These are phyloP conservation scores for Solanum aculeatissimum DNA, from an alignment of 305 asterid species.

Conservation along the genomic window DNA sequence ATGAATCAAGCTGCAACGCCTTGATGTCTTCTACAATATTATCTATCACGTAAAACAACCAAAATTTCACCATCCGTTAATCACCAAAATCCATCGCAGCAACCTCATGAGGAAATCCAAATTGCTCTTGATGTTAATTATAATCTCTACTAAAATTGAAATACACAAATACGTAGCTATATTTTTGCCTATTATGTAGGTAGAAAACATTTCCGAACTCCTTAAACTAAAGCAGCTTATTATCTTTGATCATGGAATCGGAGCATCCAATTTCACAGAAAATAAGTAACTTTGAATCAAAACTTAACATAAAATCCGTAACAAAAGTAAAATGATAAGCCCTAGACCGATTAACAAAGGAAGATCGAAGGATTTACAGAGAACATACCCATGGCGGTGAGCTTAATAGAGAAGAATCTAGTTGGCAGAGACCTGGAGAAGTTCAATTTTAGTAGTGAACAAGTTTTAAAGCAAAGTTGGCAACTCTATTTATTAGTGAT, in stretches of 20 bases:
- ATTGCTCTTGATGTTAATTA: neutral
- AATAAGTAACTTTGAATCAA: neutral
- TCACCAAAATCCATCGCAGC: neutral
- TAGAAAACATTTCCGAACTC: neutral
- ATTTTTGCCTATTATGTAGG: neutral
- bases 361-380: neutral
- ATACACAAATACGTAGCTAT: neutral
- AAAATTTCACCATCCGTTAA: neutral
- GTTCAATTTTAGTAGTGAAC: neutral
- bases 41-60: conserved; percentile 20
- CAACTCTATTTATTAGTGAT: neutral
- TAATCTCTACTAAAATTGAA: neutral
- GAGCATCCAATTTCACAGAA: neutral
- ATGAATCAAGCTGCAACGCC: conserved; percentile 71
- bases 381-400: neutral
- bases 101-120: neutral
- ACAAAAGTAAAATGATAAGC: neutral
- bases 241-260: neutral
- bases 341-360: neutral
- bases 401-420: neutral
- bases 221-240: neutral
- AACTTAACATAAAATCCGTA: neutral
- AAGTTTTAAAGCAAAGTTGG: neutral
- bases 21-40: conserved; percentile 76
- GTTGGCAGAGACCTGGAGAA: neutral